Percentiles rank a stretch among this genome's conserved stretches.
These are phyloP conservation scores for Gymnopilus dilepis DNA, from an alignment of 768 basidiomycete genomes.

Conservation along the genomic window DNA sequence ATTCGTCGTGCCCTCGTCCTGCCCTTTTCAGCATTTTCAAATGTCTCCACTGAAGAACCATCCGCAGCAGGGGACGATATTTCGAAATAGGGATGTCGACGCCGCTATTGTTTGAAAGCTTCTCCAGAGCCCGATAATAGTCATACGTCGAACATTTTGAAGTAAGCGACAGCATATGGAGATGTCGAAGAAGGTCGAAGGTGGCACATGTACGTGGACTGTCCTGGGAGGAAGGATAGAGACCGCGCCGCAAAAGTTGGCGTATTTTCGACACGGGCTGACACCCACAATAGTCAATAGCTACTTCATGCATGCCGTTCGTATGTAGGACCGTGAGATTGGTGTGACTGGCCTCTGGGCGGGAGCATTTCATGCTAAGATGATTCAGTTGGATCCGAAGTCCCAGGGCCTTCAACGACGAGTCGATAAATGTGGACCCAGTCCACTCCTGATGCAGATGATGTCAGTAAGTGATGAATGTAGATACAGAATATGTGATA, in stretches of 20 bases:
- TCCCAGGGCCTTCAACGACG: not conserved
- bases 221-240: conserved; percentile 5
- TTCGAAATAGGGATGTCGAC: not conserved
- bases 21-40: conserved; percentile 14
- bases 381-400: not conserved
- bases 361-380: not conserved
- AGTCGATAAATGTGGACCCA: not conserved
- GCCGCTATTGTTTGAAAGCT: conserved; percentile 10
- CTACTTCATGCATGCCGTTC: conserved; percentile 9
- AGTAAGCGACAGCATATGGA: conserved; percentile 5
- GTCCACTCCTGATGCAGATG: not conserved
- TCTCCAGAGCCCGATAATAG: not conserved
- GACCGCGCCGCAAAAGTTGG: conserved; percentile 1
- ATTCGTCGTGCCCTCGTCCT: not conserved
- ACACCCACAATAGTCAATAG: conserved; percentile 11
- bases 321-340: not conserved
- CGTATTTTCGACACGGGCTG: not conserved
- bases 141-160: conserved; percentile 9
- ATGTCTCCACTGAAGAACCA: conserved; percentile 11
- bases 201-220: conserved; percentile 5
- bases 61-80: conserved; percentile 2
- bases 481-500: not conserved
- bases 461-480: too few relatives aligned
- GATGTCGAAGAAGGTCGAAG: not conserved
- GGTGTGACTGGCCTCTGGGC: not conserved